Evolutionary conservation across 805 yeast species (phyloP).

Genomic region (Zygoascus flipseniorum): DNA sequence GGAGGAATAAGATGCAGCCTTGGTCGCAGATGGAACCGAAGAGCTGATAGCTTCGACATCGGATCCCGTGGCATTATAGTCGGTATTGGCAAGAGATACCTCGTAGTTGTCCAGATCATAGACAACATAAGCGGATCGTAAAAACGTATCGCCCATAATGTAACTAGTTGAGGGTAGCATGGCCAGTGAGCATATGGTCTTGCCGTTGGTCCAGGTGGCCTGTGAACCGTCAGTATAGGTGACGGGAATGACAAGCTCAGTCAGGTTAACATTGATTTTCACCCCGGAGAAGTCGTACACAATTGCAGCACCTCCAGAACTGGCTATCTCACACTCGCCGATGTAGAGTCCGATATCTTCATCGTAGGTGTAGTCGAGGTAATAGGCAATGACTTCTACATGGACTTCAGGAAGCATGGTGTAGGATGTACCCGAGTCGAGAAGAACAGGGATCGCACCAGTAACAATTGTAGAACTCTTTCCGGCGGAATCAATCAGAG

Average conservation of each 20-base stretch:
- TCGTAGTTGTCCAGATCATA: constrained; percentile 52
- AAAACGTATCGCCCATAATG: constrained; percentile 58
- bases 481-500: constrained; percentile 2
- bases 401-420: constrained; percentile 21
- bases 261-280: constrained; percentile 19
- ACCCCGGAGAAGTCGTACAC: constrained; percentile 20
- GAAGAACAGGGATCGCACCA: constrained; percentile 30
- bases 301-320: constrained; percentile 12
- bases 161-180: constrained; percentile 8
- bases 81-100: constrained; percentile 48
- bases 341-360: constrained; percentile 18
- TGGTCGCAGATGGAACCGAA: constrained; percentile 24
- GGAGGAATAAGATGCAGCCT: constrained; percentile 19
- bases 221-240: constrained; percentile 5
- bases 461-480: constrained; percentile 1
- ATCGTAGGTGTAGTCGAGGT: constrained; percentile 35
- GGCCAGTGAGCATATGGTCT: constrained; percentile 14
- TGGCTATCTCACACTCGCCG: constrained; percentile 14
- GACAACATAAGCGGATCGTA: constrained; percentile 58
- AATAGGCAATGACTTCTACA: constrained; percentile 23
- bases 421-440: constrained; percentile 27
- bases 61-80: constrained; percentile 20
- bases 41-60: constrained; percentile 18
- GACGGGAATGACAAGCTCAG: constrained; percentile 18
- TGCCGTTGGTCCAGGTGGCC: constrained; percentile 32